Base-by-base conservation (phyloP, 495 filamentous ascomycete genomes). In the Hypoxylon cercidicola region DNA sequence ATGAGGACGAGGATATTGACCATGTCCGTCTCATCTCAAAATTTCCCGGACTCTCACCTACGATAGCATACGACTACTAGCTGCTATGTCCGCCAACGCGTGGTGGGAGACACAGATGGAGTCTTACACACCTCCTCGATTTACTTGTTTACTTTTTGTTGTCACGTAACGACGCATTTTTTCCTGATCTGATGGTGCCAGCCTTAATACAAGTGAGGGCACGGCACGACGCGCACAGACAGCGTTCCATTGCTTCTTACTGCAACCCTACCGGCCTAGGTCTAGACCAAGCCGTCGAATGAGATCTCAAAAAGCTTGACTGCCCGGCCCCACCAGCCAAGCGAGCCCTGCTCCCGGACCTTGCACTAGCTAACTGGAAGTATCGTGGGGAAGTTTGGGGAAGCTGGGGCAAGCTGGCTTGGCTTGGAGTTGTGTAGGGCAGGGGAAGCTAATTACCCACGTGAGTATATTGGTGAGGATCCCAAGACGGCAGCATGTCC, bases 361-460 rank as follows among this genome's bases (percentile, higher is more conserved):
- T 28, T 32, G 34, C 39, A 32, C 12, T 60, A 57, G 37, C 25
- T 28, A 7, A 28, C 25, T 37, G 34, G 40, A 39, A 58, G 51
- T 47, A 68, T 64, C 66, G 55, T 54, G 56, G 66, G 65, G 60
- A 63, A 68, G 55, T 60, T 28, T 63, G 55, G 59, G 65, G 65
- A 60, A 62, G 39, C 61, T 69, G 52, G 60, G 52, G 56, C 25
- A 32, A 64, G 60, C 60, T 64, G 28, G 32, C 23, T 32, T 23
- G 48, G 50, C 46, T 47, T 52, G 46, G 46, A 10, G 15, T 37
- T 25, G 23, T 47, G 19, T 30, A 49, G 51, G 23, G 45, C n/a
- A 5, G 46, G 8, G 51, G 11, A 53, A 64, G 55, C 53, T 60
- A 48, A 64, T 59, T 60, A 64, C 45, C 65, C 55, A 59, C 63